Evolutionary conservation across 352 stramenopile species (phyloP), one percentile per base, ranked within the genome.

Genomic region (Globisporangium spiculum): DNA sequence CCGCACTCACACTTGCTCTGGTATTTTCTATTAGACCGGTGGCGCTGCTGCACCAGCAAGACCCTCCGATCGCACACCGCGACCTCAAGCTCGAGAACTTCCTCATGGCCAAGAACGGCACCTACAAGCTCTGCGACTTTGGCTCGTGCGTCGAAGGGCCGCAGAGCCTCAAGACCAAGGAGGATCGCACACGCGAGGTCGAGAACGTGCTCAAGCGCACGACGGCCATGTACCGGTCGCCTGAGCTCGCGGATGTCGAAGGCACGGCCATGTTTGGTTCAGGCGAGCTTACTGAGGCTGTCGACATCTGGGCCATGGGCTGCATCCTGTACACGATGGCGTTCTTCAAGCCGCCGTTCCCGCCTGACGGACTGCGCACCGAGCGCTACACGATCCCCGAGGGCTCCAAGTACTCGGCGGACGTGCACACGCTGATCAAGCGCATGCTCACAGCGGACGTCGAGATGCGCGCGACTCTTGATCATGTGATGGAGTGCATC

Each of bases 1-100:
- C 48, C 30, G 30, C 50, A 56, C 20, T 34, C 34, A 62, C 58
- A 36, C 26, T 24, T 36, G 7, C 12, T 30, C 41, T 16, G 26
- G 3, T 34, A 30, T 54, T 7, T 22, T n/a, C 27, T 22, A 10
- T 24, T 46, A 93, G 85, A 6, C 84, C 86, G 12, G 81, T 93
- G 38, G 74, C 73, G 16, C 60, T 89, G 65, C 67, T 94, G 22
- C 84, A 94, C 66, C 66, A 74, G 38, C 83, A 96, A 50, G 78
- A 94, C 34, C 94, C 96, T 32, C 86, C 97, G 1, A 94, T 99
- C 62, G 91, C 97, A 2, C 97, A 99, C 72, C 89, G 97, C 34
- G 97, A 99, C 79, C 77, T 99, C 24, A 99, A 99, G 79, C 86
- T 98, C 27, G 96, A 99, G 72, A 99, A 99, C 78, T 98, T 99